Evolutionary conservation across 768 basidiomycete genomes (phyloP), one percentile per base, ranked within the genome.

Genomic region (Phaeotremella skinneri): DNA sequence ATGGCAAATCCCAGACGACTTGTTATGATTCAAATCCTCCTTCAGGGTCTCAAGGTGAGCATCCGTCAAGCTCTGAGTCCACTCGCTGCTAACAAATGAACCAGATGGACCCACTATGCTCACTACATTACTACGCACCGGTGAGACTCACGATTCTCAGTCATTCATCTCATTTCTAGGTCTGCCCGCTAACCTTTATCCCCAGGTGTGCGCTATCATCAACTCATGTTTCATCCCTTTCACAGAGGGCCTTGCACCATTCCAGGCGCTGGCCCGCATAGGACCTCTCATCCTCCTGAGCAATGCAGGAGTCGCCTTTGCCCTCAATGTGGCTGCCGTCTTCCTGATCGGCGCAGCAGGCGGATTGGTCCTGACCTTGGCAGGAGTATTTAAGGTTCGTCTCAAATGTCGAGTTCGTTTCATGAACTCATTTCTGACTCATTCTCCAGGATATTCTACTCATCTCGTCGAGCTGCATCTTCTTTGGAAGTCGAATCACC

Each of bases 111-210:
- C 94, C 94, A 0, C 83, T 97, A 4, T 89, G 91, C 21, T 96
- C 92, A 4, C 78, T 98, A 52, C 90, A 98, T 80, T 97, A 94
- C 80, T 96, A 92, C 73, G 92, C 93, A 9, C 92, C 92, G 14
- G 90, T 76, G 25, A 9, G 64, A 23, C 13, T 42, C 42, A 26
- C 47, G 39, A 32, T 4, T 23, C 14, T 30, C 16, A 2, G 17
- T 48, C 30, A 5, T 27, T 17, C n/a, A 42, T 16, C 39, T 49
- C 16, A 59, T n/a, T n/a, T 13, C 43, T 14, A 45, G 13, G 34
- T 7, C 49, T 55, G 11, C 32, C n/a, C 30, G 37, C 20, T 26
- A 23, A 16, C 13, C 37, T 14, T n/a, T 13, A n/a, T 27, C 11
- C 32, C 2, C 39, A 70, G 69, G 68, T 96, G 51, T 98, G 94